phyloP scores from a whole-genome alignment of 441 rosid species.

The Aleurites moluccanus region DNA sequence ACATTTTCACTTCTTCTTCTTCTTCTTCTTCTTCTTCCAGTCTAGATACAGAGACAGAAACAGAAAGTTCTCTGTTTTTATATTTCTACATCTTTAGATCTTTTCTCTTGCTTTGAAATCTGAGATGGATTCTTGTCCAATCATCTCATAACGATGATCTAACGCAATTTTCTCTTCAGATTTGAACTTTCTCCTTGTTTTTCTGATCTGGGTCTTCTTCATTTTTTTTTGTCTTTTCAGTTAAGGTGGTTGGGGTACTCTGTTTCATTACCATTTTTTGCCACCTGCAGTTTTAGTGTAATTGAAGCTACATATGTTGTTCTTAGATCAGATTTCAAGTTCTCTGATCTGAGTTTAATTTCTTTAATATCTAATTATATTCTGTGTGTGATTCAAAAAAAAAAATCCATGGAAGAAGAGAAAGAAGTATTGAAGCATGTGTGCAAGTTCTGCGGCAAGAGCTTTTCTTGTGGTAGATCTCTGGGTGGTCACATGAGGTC shows the following conservation, averaged over 20 bases:
- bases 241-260: not conserved
- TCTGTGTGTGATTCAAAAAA: too few species aligned
- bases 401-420: conserved; percentile 31
- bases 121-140: conserved; percentile 12
- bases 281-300: conserved; percentile 6
- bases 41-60: too few species aligned
- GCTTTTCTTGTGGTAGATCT: conserved; percentile 42
- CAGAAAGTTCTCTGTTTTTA: too few species aligned
- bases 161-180: conserved; percentile 14
- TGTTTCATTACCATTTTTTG: conserved; percentile 27
- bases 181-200: conserved; percentile 28
- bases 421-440: conserved; percentile 28
- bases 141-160: conserved; percentile 16
- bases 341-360: conserved; percentile 22
- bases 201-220: conserved; percentile 36
- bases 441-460: conserved; percentile 43
- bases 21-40: not conserved
- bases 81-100: conserved; percentile 24
- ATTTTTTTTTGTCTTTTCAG: not conserved
- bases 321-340: conserved; percentile 20
- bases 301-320: conserved; percentile 20
- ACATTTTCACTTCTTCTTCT: not conserved
- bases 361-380: conserved; percentile 1
- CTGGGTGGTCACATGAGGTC: conserved; percentile 46
- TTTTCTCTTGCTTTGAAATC: conserved; percentile 22